Evolutionary conservation across 768 basidiomycete species (phyloP).

Genomic region (Xanthoconium purpureum): DNA sequence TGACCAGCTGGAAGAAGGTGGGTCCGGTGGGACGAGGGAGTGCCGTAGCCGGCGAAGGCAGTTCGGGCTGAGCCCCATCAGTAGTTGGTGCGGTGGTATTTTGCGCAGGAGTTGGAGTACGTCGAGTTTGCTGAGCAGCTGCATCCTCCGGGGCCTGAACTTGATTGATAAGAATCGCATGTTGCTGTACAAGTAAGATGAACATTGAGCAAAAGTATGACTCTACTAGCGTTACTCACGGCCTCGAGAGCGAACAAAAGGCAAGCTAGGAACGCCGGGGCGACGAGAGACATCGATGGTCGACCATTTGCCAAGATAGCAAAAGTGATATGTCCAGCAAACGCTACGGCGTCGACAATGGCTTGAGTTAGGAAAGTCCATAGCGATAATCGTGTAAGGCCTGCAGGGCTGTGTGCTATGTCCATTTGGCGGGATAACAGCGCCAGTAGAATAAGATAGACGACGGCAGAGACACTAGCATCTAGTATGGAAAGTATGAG

Average conservation of each 20-base stretch:
- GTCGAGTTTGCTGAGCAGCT: slow-evolving; percentile 29
- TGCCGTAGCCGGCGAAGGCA: slow-evolving; percentile 21
- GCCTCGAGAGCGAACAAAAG: slow-evolving; percentile 80
- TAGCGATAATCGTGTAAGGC: slow-evolving; percentile 73
- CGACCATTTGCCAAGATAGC: slow-evolving; percentile 82
- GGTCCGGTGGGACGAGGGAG: slow-evolving; percentile 13
- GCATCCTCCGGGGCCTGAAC: slow-evolving; percentile 77
- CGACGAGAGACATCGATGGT: slow-evolving; percentile 75
- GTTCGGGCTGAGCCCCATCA: slow-evolving; percentile 10
- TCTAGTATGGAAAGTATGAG: slow-evolving; percentile 42
- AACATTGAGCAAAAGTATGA: background rate
- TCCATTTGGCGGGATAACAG: slow-evolving; percentile 75
- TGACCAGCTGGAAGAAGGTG: slow-evolving; percentile 47
- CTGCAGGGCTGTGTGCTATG: slow-evolving; percentile 72
- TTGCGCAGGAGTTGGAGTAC: slow-evolving; percentile 3
- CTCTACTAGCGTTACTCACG: slow-evolving; percentile 42
- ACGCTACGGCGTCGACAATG: slow-evolving; percentile 77
- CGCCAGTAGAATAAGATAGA: slow-evolving; percentile 63
- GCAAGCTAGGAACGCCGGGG: slow-evolving; percentile 81
- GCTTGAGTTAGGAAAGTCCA: slow-evolving; percentile 83
- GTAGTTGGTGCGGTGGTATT: slow-evolving; percentile 2
- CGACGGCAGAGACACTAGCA: slow-evolving; percentile 63
- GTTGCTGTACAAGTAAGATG: slow-evolving; percentile 55
- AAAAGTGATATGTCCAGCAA: slow-evolving; percentile 86
- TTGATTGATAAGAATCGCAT: slow-evolving; percentile 73